Conservation (phyloP, 139 green algal species). For the Pleodorina starrii region DNA sequence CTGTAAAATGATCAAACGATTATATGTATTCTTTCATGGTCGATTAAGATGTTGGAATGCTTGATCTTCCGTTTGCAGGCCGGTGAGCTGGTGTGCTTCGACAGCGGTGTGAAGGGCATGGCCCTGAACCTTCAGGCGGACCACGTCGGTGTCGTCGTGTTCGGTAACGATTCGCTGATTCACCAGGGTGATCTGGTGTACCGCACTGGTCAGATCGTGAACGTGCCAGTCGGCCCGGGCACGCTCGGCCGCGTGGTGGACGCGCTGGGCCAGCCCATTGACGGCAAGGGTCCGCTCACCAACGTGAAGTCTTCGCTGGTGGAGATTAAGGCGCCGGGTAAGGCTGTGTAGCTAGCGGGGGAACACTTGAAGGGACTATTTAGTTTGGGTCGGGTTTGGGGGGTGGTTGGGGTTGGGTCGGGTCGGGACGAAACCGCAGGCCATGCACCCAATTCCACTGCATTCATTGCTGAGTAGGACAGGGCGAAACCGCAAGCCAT, state of each 20-base stretch:
- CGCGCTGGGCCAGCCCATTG: conserved; percentile 89
- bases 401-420: too few relatives aligned
- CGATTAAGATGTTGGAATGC: too few relatives aligned
- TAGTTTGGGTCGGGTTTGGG: too few relatives aligned
- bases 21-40: neutral
- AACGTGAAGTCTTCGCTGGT: conserved; percentile 76
- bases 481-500: too few relatives aligned
- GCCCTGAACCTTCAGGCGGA: conserved; percentile 94
- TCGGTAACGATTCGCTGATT: conserved; percentile 88
- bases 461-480: too few relatives aligned
- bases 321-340: conserved; percentile 87
- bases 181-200: conserved; percentile 91
- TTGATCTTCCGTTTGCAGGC: conserved; percentile 57
- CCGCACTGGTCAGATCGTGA: conserved; percentile 92
- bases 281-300: conserved; percentile 87
- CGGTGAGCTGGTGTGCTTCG: conserved; percentile 95
- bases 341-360: too few relatives aligned
- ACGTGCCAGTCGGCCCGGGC: conserved; percentile 89
- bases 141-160: conserved; percentile 94
- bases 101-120: conserved; percentile 89
- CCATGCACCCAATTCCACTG: too few relatives aligned
- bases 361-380: too few relatives aligned
- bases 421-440: too few relatives aligned
- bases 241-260: conserved; percentile 91
- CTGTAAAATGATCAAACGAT: neutral